Conservation (phyloP, 2,329 filamentous ascomycete species). For the Stylonectria norvegica region DNA sequence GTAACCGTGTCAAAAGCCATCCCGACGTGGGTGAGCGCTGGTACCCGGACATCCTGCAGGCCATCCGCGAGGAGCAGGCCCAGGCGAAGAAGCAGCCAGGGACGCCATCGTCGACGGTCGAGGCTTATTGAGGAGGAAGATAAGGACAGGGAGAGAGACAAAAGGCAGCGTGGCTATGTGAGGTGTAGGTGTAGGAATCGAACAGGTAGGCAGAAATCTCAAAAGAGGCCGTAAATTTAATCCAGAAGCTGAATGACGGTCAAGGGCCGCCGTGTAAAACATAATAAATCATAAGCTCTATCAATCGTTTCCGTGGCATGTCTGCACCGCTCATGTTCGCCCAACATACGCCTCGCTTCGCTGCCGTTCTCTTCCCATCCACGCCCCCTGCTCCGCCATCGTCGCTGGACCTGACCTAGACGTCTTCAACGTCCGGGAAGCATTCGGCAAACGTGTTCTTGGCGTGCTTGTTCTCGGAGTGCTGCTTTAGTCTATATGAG, state of each 20-base stretch:
- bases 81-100: slow-evolving; percentile 33
- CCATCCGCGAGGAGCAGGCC: slow-evolving; percentile 58
- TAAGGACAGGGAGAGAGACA: neutral
- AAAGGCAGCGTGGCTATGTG: neutral
- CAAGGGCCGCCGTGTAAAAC: slow-evolving; percentile 19
- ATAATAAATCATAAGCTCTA: slow-evolving; percentile 14
- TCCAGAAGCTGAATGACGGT: slow-evolving; percentile 8
- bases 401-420: slow-evolving; percentile 5
- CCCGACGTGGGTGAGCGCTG: slow-evolving; percentile 81
- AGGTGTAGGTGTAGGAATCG: neutral
- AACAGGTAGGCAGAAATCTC: too few species aligned
- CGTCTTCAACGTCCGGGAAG: slow-evolving; percentile 54
- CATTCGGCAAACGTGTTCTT: slow-evolving; percentile 69
- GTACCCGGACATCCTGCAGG: slow-evolving; percentile 62
- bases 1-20: slow-evolving; percentile 83
- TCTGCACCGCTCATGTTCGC: slow-evolving; percentile 5
- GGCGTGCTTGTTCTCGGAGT: slow-evolving; percentile 73
- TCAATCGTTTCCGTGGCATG: slow-evolving; percentile 10
- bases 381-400: neutral
- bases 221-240: neutral
- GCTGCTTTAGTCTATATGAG: slow-evolving; percentile 57
- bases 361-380: slow-evolving; percentile 11
- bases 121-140: slow-evolving; percentile 35
- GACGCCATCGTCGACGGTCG: slow-evolving; percentile 25
- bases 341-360: slow-evolving; percentile 21